Percentiles rank a stretch among this genome's conserved stretches.
These are phyloP conservation scores for Triadica sebifera DNA, from an alignment of 345 rosid genomes.

Conservation along the genomic window DNA sequence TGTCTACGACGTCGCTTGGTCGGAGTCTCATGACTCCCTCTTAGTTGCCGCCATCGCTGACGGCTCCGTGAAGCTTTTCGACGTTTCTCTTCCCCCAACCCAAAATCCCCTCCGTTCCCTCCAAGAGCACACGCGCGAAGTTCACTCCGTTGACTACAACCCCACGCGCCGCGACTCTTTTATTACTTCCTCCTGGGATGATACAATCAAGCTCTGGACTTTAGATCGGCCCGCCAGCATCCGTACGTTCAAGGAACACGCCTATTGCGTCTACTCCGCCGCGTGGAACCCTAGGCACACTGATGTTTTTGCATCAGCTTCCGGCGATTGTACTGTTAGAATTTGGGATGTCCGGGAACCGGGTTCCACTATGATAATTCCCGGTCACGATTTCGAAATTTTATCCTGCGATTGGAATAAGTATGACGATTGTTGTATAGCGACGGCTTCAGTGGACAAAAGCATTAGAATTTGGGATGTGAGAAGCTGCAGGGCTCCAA, in stretches of 20 bases:
- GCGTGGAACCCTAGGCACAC: conserved; percentile 88
- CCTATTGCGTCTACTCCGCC: conserved; percentile 80
- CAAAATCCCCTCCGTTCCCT: conserved; percentile 75
- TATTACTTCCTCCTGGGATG: conserved; percentile 89
- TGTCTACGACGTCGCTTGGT: conserved; percentile 84
- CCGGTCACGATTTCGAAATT: conserved; percentile 80
- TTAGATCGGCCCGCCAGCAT: conserved; percentile 79
- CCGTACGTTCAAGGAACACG: conserved; percentile 86
- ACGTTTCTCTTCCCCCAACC: conserved; percentile 65
- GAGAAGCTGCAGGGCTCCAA: conserved; percentile 63
- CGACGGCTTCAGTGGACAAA: conserved; percentile 79
- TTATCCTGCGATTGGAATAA: conserved; percentile 90
- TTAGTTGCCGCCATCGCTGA: conserved; percentile 77
- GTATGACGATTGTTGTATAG: conserved; percentile 77
- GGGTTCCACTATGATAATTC: conserved; percentile 85
- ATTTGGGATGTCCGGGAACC: conserved; percentile 94
- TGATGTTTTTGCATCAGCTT: conserved; percentile 87
- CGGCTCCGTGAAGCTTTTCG: conserved; percentile 86
- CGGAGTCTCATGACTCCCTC: conserved; percentile 91
- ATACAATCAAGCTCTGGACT: conserved; percentile 85
- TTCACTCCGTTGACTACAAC: conserved; percentile 73
- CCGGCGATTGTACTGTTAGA: conserved; percentile 79
- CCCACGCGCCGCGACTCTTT: conserved; percentile 95
- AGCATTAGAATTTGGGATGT: conserved; percentile 83
- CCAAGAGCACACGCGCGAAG: conserved; percentile 92